These are phyloP conservation scores for Trametes versicolor DNA, from an alignment of 1,284 basidiomycete genomes.

Conservation along the genomic window DNA sequence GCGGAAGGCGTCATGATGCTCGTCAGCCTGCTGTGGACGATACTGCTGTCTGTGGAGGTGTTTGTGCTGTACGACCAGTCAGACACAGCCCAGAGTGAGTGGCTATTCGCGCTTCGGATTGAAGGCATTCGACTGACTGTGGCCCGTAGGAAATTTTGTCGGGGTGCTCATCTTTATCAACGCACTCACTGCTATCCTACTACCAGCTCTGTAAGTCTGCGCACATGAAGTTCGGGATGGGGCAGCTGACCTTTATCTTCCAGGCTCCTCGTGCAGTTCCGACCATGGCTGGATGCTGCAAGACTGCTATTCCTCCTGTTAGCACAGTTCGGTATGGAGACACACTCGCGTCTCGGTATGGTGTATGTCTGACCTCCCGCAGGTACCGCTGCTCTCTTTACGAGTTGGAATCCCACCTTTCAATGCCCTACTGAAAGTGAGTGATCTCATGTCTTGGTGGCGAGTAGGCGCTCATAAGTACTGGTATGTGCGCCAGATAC, in stretches of 20 bases:
- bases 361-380: background rate
- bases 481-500: slow-evolving; percentile 51
- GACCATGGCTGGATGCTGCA: slow-evolving; percentile 66
- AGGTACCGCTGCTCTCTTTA: slow-evolving; percentile 60
- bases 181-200: slow-evolving; percentile 56
- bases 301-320: slow-evolving; percentile 59
- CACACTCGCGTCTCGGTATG: background rate
- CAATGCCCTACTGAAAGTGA: slow-evolving; percentile 55
- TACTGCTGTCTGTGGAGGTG: slow-evolving; percentile 51
- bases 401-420: slow-evolving; percentile 53
- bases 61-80: slow-evolving; percentile 53
- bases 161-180: slow-evolving; percentile 58
- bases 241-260: background rate
- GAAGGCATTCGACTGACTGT: background rate
- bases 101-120: slow-evolving; percentile 9
- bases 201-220: slow-evolving; percentile 60
- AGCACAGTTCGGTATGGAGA: slow-evolving; percentile 58
- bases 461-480: background rate
- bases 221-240: background rate
- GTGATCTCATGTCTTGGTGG: slow-evolving; percentile 14
- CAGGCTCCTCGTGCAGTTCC: slow-evolving; percentile 62
- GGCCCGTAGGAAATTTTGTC: slow-evolving; percentile 51
- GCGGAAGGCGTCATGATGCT: slow-evolving; percentile 48
- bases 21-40: slow-evolving; percentile 53
- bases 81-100: slow-evolving; percentile 51